Evolutionary conservation across 2,329 filamentous ascomycete species (phyloP).

Genomic region (Monosporascus sp.): DNA sequence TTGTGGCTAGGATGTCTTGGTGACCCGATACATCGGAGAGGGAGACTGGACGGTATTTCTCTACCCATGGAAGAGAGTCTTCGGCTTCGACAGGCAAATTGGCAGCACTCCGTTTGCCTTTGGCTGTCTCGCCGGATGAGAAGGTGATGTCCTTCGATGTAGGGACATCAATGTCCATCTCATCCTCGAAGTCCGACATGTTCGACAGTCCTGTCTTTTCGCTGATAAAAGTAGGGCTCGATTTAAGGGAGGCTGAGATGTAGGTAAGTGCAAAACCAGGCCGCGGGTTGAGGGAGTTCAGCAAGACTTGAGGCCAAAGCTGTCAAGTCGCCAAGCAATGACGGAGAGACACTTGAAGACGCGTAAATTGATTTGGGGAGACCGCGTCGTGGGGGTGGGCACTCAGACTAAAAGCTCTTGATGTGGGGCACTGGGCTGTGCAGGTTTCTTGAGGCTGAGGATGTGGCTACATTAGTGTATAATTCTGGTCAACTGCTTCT

Average conservation of each 20-base stretch:
- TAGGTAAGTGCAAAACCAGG: too few species aligned
- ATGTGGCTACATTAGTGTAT: too few species aligned
- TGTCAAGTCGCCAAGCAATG: too few species aligned
- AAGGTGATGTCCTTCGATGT: conserved; percentile 54
- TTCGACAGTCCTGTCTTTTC: conserved; percentile 7
- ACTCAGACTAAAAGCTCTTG: not conserved
- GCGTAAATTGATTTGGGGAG: not conserved
- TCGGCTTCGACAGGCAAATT: conserved; percentile 92
- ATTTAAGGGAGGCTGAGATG: too few species aligned
- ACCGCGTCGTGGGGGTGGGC: not conserved
- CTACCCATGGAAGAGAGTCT: conserved; percentile 94
- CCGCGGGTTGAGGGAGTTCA: too few species aligned
- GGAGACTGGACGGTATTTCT: conserved; percentile 89
- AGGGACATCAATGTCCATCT: conserved; percentile 55
- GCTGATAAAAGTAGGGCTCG: too few species aligned
- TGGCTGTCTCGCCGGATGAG: conserved; percentile 66
- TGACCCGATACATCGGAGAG: conserved; percentile 93
- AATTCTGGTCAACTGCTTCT: too few species aligned
- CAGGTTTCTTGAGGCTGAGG: too few species aligned
- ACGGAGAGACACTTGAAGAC: not conserved
- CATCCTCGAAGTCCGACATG: conserved; percentile 58
- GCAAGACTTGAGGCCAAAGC: too few species aligned
- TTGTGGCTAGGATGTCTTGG: conserved; percentile 93
- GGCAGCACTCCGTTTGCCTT: conserved; percentile 87
- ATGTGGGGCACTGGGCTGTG: too few species aligned